Conservation (phyloP, 2,329 filamentous ascomycete species). For the Fusarium armeniacum region DNA sequence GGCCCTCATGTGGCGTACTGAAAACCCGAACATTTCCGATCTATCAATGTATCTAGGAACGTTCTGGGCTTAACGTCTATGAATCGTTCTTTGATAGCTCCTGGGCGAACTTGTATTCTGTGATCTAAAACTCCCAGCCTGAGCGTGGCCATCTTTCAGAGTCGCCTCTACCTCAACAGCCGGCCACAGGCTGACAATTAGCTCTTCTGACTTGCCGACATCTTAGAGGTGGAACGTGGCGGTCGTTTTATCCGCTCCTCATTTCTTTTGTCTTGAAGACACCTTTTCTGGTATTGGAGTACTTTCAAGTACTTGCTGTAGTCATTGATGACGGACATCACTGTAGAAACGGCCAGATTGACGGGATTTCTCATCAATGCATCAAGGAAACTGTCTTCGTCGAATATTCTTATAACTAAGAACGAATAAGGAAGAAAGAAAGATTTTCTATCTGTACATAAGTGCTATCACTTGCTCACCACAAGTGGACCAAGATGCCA, state of each 20-base stretch:
- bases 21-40: conserved; percentile 1
- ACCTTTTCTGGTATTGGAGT: rapidly evolving
- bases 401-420: neutral
- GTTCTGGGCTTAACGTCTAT: neutral
- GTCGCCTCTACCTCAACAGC: neutral
- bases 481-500: too few relatives aligned
- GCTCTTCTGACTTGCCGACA: neutral
- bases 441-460: neutral
- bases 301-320: neutral
- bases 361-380: neutral
- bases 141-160: neutral
- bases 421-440: neutral
- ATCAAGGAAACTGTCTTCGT: neutral
- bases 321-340: neutral
- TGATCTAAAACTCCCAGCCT: neutral
- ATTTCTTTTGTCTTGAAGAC: too few relatives aligned
- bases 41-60: neutral
- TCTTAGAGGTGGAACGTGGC: neutral
- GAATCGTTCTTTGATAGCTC: neutral
- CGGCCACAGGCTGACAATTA: neutral
- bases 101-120: neutral
- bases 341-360: neutral
- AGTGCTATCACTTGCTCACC: neutral
- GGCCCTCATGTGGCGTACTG: neutral
- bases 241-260: rapidly evolving